Conservation (phyloP, 1,139 yeast species). For the Hyphopichia fennica region DNA sequence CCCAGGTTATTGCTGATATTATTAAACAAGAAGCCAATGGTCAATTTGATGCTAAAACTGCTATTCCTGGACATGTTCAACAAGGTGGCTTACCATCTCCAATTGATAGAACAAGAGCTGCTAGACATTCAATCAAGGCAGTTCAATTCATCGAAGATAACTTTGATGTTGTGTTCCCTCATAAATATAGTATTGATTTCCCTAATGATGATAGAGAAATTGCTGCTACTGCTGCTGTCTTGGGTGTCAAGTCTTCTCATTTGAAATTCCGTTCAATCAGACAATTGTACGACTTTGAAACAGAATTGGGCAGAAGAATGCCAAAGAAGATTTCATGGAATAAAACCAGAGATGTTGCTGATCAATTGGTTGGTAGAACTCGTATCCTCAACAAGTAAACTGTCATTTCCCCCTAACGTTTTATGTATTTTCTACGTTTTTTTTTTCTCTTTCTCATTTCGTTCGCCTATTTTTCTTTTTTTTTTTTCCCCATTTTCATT, state of each 20-base stretch:
- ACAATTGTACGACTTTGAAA: constrained; percentile 80
- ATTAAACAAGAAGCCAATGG: constrained; percentile 75
- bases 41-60: constrained; percentile 87
- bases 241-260: constrained; percentile 82
- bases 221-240: constrained; percentile 71
- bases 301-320: constrained; percentile 77
- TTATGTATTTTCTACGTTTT: not conserved
- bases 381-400: constrained; percentile 7
- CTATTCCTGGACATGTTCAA: constrained; percentile 97
- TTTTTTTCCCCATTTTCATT: not conserved
- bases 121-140: constrained; percentile 86
- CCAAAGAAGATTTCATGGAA: constrained; percentile 90
- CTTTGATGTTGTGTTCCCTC: constrained; percentile 17
- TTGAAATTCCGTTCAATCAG: constrained; percentile 72
- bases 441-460: not conserved
- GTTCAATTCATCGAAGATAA: constrained; percentile 77
- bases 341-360: constrained; percentile 71
- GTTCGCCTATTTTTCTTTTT: not conserved
- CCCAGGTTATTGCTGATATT: constrained; percentile 79
- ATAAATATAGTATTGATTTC: constrained; percentile 33
- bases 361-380: constrained; percentile 80
- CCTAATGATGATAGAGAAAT: constrained; percentile 35
- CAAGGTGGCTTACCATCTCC: constrained; percentile 97
- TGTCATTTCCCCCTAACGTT: not conserved
- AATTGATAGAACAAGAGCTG: constrained; percentile 89